Conservation (phyloP, 345 rosid species). For the Corchorus olitorius region DNA sequence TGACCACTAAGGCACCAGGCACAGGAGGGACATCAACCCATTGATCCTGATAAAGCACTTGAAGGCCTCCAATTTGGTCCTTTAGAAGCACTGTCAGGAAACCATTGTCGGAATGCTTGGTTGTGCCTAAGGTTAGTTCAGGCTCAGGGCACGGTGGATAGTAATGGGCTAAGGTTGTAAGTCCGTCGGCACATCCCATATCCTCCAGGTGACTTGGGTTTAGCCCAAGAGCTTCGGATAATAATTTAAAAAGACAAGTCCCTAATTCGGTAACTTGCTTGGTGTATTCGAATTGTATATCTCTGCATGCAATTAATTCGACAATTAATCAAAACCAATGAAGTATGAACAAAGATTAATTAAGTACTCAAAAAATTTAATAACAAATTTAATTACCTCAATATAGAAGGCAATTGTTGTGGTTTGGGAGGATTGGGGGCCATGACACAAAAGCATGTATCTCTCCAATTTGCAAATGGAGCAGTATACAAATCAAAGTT, state of each 20-base stretch:
- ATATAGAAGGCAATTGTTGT: conserved; percentile 47
- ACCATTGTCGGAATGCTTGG: conserved; percentile 46
- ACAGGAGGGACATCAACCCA: conserved; percentile 28
- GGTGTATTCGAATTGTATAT: conserved; percentile 36
- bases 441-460: conserved; percentile 37
- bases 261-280: conserved; percentile 40
- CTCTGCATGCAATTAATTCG: conserved; percentile 36
- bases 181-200: conserved; percentile 32
- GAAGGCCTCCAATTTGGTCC: conserved; percentile 33
- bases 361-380: not conserved
- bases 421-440: conserved; percentile 42
- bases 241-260: conserved; percentile 24
- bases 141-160: conserved; percentile 68
- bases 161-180: conserved; percentile 44
- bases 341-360: not conserved
- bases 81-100: conserved; percentile 56
- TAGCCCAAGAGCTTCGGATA: conserved; percentile 49
- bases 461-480: conserved; percentile 49
- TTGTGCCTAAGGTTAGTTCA: conserved; percentile 52
- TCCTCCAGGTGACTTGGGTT: conserved; percentile 33
- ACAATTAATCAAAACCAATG: not conserved
- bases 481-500: conserved; percentile 44
- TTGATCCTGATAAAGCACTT: conserved; percentile 24
- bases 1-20: conserved; percentile 27
- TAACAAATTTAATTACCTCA: conserved; percentile 43